These are phyloP conservation scores for Blastobotrys arbuscula DNA, from an alignment of 1,139 yeast species.

Conservation along the genomic window DNA sequence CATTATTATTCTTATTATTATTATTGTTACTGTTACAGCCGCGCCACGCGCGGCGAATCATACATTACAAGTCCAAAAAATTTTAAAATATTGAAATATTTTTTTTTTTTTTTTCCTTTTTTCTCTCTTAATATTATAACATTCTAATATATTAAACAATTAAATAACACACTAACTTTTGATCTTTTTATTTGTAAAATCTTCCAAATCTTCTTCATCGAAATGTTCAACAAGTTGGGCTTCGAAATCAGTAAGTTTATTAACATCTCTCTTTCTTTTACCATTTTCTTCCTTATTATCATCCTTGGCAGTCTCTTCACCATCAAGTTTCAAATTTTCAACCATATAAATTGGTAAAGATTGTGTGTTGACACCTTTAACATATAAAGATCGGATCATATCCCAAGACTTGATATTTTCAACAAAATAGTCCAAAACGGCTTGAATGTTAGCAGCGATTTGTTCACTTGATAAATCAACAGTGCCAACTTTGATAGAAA, in stretches of 20 bases:
- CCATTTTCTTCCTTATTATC: constrained; percentile 28
- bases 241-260: constrained; percentile 57
- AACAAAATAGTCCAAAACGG: constrained; percentile 49
- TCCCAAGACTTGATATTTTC: constrained; percentile 36
- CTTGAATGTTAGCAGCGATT: constrained; percentile 49
- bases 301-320: constrained; percentile 30
- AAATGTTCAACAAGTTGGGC: constrained; percentile 76
- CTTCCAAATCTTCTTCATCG: constrained; percentile 51
- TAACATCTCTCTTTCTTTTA: constrained; percentile 34
- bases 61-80: too few relatives aligned
- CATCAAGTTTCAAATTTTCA: constrained; percentile 52
- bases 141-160: too few relatives aligned
- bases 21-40: too few relatives aligned
- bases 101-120: too few relatives aligned
- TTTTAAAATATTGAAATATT: too few relatives aligned
- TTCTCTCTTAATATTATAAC: too few relatives aligned
- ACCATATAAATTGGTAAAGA: constrained; percentile 76
- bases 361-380: constrained; percentile 71
- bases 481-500: constrained; percentile 63
- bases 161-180: too few relatives aligned
- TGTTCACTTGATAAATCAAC: constrained; percentile 38
- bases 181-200: constrained; percentile 37
- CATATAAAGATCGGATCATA: constrained; percentile 52
- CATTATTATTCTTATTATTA: background rate
- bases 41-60: too few relatives aligned